A percentile compares a stretch with the other conserved stretches of the same genome.
Evolutionary conservation across 2,329 filamentous ascomycete genomes (phyloP).

Genomic region (Tolypocladium inflatum): DNA sequence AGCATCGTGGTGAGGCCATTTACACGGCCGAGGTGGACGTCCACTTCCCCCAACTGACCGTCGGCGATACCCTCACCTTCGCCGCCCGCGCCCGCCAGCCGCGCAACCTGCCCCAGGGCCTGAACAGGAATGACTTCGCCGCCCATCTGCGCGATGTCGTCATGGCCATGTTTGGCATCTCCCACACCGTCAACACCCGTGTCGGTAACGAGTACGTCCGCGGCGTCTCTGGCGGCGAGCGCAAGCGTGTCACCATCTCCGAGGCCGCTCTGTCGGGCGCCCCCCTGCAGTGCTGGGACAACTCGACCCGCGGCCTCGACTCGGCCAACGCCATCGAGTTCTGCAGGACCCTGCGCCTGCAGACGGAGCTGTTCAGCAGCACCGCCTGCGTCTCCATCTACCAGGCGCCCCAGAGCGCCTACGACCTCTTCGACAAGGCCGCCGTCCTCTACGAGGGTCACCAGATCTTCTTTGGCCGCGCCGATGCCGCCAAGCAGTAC

Average conservation of each 20-base stretch:
- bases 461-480: slow-evolving; percentile 54
- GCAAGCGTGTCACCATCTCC: slow-evolving; percentile 56
- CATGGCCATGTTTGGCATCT: slow-evolving; percentile 68
- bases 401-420: slow-evolving; percentile 55
- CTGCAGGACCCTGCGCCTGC: slow-evolving; percentile 57
- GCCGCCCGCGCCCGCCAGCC: slow-evolving; percentile 63
- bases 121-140: slow-evolving; percentile 44
- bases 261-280: slow-evolving; percentile 51
- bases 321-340: slow-evolving; percentile 70
- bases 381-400: slow-evolving; percentile 67
- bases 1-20: slow-evolving; percentile 76
- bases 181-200: slow-evolving; percentile 61
- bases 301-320: slow-evolving; percentile 65
- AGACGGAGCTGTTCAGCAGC: slow-evolving; percentile 56
- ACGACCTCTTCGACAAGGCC: slow-evolving; percentile 55
- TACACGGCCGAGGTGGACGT: slow-evolving; percentile 81
- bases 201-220: slow-evolving; percentile 69
- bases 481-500: slow-evolving; percentile 51
- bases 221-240: slow-evolving; percentile 66
- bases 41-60: slow-evolving; percentile 68
- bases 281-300: slow-evolving; percentile 59
- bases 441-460: slow-evolving; percentile 49
- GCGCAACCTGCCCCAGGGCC: slow-evolving; percentile 47
- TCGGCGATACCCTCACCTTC: slow-evolving; percentile 72
- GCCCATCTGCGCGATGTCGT: slow-evolving; percentile 60